phyloP scores from a whole-genome alignment of 2,329 filamentous ascomycete genomes.

The Cladobotryum mycophilum region DNA sequence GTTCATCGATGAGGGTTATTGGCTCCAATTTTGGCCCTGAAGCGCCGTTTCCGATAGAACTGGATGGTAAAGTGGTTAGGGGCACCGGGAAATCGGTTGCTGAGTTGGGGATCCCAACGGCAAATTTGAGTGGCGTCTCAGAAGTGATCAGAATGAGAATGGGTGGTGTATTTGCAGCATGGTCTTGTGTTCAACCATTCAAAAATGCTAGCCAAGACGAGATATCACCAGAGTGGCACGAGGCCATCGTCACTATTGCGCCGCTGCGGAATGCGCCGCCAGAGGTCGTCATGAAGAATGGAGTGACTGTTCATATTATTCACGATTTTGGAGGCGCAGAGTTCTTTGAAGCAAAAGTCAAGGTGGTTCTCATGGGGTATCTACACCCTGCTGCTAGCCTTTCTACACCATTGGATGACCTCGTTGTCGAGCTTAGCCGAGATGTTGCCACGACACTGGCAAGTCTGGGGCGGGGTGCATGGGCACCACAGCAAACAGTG shows the following conservation, averaged over 20 bases:
- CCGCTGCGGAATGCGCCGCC: slow-evolving; percentile 41
- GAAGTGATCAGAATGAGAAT: slow-evolving; percentile 49
- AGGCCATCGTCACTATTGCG: slow-evolving; percentile 51
- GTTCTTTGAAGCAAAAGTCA: slow-evolving; percentile 40
- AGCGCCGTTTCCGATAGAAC: slow-evolving; percentile 47
- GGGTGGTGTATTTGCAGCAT: slow-evolving; percentile 59
- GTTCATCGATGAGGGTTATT: slow-evolving; percentile 32
- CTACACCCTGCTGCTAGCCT: slow-evolving; percentile 33
- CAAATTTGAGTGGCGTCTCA: slow-evolving; percentile 46
- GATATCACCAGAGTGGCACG: slow-evolving; percentile 46
- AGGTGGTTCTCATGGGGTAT: slow-evolving; percentile 55
- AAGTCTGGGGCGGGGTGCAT: slow-evolving; percentile 40
- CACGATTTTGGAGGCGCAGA: slow-evolving; percentile 39
- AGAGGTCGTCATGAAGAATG: slow-evolving; percentile 42
- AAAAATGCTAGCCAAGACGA: slow-evolving; percentile 22
- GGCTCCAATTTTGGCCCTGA: slow-evolving; percentile 46
- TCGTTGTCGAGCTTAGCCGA: slow-evolving; percentile 26
- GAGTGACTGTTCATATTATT: slow-evolving; percentile 49
- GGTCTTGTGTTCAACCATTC: slow-evolving; percentile 41
- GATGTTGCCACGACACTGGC: slow-evolving; percentile 40
- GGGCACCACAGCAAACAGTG: slow-evolving; percentile 36
- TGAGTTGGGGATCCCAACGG: slow-evolving; percentile 44
- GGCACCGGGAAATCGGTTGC: slow-evolving; percentile 36
- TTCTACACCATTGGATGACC: slow-evolving; percentile 15
- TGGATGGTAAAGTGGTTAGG: slow-evolving; percentile 41